Evolutionary conservation across 1,284 basidiomycete genomes (phyloP), one percentile per base, ranked within the genome.

Genomic region (Irpex sp.): DNA sequence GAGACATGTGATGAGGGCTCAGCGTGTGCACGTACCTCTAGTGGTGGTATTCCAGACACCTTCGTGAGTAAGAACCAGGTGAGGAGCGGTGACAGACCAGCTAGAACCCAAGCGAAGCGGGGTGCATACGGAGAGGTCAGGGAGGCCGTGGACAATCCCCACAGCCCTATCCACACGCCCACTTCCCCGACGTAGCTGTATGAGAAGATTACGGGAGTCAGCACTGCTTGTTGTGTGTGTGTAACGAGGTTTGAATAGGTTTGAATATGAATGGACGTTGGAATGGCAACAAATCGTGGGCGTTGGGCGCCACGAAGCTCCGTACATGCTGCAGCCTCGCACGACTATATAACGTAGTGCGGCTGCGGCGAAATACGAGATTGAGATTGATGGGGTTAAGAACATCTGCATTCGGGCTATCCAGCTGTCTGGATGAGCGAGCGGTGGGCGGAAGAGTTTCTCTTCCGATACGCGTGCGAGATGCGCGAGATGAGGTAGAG

Each of bases 141-240:
- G 6, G 83, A 81, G 7, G 79, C 68, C 2, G 81, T 78, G 2
- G 87, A 83, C 11, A 92, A 76, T 5, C 85, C 77, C 79, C 85
- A 91, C 34, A 92, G 86, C 8, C 88, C 88, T 2, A 82, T 82
- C 86, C 90, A 92, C 17, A 93, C 79, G 2, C 87, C 84, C 9
- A 93, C 81, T 76, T 94, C 92, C 26, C 88, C 91, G 40, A 92
- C 82, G 73, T 93, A 93, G 77, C 89, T 91, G 67, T 21, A 56
- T 57, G 65, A 59, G 40, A 57, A 47, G 3, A 55, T 58, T n/a
- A 58, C 38, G 57, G 59, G 31, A 49, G 31, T 38, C 38, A 66
- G 34, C 44, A 55, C 48, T 31, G 61, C 40, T 44, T 44, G 40
- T 21, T 51, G 8, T 26, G 26, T 26, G 26, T 51, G 49, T 21